Evolutionary conservation across 1,284 basidiomycete species (phyloP).

Genomic region (Xerocomus nothofagi): DNA sequence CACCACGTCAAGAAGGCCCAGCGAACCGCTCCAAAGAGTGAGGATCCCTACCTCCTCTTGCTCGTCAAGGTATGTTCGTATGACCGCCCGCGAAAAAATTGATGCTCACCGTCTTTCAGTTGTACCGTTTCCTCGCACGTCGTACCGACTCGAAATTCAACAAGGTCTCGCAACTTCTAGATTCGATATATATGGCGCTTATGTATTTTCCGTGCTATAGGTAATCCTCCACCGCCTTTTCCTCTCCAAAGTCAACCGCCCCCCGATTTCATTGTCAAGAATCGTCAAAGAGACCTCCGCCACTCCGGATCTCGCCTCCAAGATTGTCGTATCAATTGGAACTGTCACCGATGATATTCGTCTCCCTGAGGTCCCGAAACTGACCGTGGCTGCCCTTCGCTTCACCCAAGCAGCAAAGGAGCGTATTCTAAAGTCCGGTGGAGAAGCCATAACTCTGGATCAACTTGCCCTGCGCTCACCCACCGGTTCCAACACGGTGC

Average conservation of each 20-base stretch:
- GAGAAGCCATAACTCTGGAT: constrained; percentile 94
- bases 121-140: constrained; percentile 98
- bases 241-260: constrained; percentile 97
- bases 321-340: constrained; percentile 89
- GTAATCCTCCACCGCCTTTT: constrained; percentile 95
- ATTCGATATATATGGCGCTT: constrained; percentile 11
- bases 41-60: constrained; percentile 98
- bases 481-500: constrained; percentile 93
- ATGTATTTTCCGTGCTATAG: constrained; percentile 38
- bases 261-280: constrained; percentile 92
- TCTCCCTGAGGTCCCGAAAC: constrained; percentile 83
- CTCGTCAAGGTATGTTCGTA: constrained; percentile 84
- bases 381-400: constrained; percentile 91
- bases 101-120: constrained; percentile 47
- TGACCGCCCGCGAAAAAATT: constrained; percentile 1
- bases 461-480: constrained; percentile 94
- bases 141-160: constrained; percentile 97
- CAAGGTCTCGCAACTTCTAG: constrained; percentile 58
- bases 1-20: constrained; percentile 99
- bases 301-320: constrained; percentile 70
- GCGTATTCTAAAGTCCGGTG: constrained; percentile 94
- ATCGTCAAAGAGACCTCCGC: constrained; percentile 80
- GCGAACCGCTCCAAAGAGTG: constrained; percentile 94
- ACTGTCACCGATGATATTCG: constrained; percentile 98
- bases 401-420: constrained; percentile 94